Evolutionary conservation across 2,329 filamentous ascomycete genomes (phyloP).

Genomic region (Phaeoacremonium minimum): DNA sequence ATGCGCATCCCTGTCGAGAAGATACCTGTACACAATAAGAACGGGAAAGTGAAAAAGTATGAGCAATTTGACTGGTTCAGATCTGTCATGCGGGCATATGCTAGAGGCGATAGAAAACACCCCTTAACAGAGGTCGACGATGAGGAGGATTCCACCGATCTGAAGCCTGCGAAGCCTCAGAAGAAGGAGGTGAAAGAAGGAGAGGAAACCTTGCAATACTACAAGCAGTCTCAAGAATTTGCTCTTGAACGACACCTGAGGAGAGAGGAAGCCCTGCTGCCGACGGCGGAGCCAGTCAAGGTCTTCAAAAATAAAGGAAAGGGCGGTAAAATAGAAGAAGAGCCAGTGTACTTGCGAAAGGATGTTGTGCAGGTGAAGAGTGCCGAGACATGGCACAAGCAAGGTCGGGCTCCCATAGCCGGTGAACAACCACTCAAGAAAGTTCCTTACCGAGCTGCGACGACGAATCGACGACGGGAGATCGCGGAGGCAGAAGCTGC

Average conservation of each 20-base stretch:
- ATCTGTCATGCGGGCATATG: constrained; percentile 70
- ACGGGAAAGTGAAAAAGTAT: constrained; percentile 72
- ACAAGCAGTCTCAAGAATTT: constrained; percentile 81
- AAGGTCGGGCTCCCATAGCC: constrained; percentile 70
- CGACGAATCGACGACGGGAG: constrained; percentile 79
- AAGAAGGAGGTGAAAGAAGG: constrained; percentile 71
- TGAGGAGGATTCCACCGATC: constrained; percentile 71
- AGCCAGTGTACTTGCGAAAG: constrained; percentile 74
- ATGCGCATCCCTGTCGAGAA: constrained; percentile 75
- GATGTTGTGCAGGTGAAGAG: constrained; percentile 86
- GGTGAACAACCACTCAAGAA: constrained; percentile 76
- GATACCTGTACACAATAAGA: constrained; percentile 70
- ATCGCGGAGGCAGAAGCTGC: constrained; percentile 79
- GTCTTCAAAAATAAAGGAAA: constrained; percentile 73
- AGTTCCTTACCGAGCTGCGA: constrained; percentile 88
- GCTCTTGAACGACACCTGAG: constrained; percentile 82
- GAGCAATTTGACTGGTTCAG: constrained; percentile 89
- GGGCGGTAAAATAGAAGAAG: constrained; percentile 66
- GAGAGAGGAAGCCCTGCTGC: constrained; percentile 81
- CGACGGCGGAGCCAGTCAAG: constrained; percentile 64
- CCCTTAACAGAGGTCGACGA: constrained; percentile 71
- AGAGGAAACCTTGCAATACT: constrained; percentile 79
- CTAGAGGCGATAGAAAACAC: constrained; percentile 37
- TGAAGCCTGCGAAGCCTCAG: constrained; percentile 68
- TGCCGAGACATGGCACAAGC: constrained; percentile 96